Base-by-base conservation (phyloP, 2,329 filamentous ascomycete genomes). In the Aspergillus intermedius region DNA sequence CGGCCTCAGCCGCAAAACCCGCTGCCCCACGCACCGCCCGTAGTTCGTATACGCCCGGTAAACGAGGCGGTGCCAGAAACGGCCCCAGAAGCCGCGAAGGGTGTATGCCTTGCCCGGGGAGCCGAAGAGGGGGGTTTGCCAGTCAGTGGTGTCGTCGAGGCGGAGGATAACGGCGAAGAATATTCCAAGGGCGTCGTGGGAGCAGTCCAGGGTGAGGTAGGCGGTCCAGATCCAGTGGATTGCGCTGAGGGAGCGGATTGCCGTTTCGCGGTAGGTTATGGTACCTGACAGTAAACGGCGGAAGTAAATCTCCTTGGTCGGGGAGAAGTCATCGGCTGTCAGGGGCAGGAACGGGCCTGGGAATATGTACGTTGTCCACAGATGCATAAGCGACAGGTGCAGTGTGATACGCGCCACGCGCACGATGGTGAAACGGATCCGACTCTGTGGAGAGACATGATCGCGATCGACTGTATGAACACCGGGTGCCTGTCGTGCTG, bases 1-100 rank as follows among this genome's bases (percentile, higher is more conserved):
- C 7, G 44, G 30, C 12, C 17, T 3, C 12, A 47, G 10, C 12
- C 48, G 8, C 21, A 46, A 5, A 7, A 47, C 12, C 4, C 37
- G 22, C 5, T 44, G 39, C 34, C 44, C 45, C n/a, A 49, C 5
- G 15, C 17, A 49, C n/a, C 37, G 13, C 10, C 37, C 48, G 4
- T 22, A 46, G 9, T 41, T 46, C 19, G 17, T 47, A 39, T 49
- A 49, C 35, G 48, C 39, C 5, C 48, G 35, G 19, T 43, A 42
- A n/a, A 49, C 44, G 15, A 49, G 25, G 9, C 40, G 48, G 21
- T 49, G 48, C 48, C 48, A 49, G 30, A 49, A 49, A 7, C 37
- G 37, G 6, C 44, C 44, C 48, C 48, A 49, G 12, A 49, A 49
- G 7, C 44, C 17, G n/a, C 48, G 48, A 9, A 49, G 19, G 6